Evolutionary conservation across 495 filamentous ascomycete genomes (phyloP).

Genomic region (Friedmanniomyces simplex): DNA sequence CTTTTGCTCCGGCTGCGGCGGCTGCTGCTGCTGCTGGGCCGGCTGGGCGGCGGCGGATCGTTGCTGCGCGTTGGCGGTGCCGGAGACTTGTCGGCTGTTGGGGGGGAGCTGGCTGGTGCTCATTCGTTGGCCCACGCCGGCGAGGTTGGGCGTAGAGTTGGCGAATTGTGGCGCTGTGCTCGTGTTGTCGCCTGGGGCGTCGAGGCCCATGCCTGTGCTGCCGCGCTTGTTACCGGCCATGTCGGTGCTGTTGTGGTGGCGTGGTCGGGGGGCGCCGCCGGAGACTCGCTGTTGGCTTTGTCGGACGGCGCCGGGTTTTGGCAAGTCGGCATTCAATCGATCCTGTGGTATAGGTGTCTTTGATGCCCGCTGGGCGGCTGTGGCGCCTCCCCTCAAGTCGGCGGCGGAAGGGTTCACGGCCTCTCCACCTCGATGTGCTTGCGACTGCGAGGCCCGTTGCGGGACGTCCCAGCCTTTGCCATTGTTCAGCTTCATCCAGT

Average conservation of each 20-base stretch:
- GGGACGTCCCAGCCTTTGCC: constrained; percentile 75
- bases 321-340: constrained; percentile 83
- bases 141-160: constrained; percentile 76
- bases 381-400: constrained; percentile 2
- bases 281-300: constrained; percentile 58
- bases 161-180: constrained; percentile 85
- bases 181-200: constrained; percentile 54
- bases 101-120: constrained; percentile 30
- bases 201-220: constrained; percentile 49
- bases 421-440: constrained; percentile 47
- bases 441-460: constrained; percentile 42
- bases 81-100: constrained; percentile 31
- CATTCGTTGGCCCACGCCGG: constrained; percentile 41
- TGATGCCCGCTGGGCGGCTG: constrained; percentile 37
- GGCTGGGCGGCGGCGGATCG: not conserved
- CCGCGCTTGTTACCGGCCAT: constrained; percentile 46
- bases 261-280: constrained; percentile 60
- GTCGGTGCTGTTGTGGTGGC: constrained; percentile 39
- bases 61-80: not conserved
- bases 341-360: constrained; percentile 52
- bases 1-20: constrained; percentile 9
- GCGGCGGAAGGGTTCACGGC: constrained; percentile 47
- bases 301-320: constrained; percentile 35
- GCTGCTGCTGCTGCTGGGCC: constrained; percentile 3
- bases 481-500: constrained; percentile 99